phyloP scores from a whole-genome alignment of 2,329 filamentous ascomycete genomes.

The Botrytis hyacinthi region DNA sequence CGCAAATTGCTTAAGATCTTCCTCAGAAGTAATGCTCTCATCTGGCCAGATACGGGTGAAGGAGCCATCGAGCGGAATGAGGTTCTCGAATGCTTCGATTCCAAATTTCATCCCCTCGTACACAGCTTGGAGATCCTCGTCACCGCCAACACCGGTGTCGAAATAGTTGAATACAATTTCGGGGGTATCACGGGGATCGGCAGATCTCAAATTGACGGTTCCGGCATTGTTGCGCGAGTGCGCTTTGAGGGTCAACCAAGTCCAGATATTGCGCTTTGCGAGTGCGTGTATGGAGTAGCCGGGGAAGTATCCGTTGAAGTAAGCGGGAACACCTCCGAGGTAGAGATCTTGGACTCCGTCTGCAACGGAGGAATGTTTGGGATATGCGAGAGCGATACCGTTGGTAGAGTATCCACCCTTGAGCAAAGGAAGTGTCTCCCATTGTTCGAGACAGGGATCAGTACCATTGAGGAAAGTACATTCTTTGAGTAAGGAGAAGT shows the following conservation, averaged over 20 bases:
- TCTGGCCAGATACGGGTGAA: constrained; percentile 47
- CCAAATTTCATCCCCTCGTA: constrained; percentile 24
- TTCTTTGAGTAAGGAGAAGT: constrained; percentile 41
- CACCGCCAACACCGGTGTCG: constrained; percentile 26
- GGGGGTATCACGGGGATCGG: constrained; percentile 63
- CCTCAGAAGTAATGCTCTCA: constrained; percentile 36
- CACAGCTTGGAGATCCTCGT: constrained; percentile 26
- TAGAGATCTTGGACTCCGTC: constrained; percentile 26
- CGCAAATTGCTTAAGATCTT: constrained; percentile 47
- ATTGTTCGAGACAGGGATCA: constrained; percentile 41
- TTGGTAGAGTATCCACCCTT: constrained; percentile 44
- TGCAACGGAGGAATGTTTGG: constrained; percentile 26
- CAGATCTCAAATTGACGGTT: constrained; percentile 57
- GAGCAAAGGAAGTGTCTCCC: constrained; percentile 24
- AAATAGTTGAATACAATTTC: constrained; percentile 63
- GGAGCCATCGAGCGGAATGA: constrained; percentile 41
- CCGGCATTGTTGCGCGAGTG: constrained; percentile 62
- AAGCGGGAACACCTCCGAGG: not conserved
- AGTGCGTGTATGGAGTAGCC: constrained; percentile 45
- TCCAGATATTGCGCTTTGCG: constrained; percentile 35
- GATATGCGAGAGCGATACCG: constrained; percentile 42
- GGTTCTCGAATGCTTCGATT: constrained; percentile 41
- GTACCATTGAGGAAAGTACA: constrained; percentile 39
- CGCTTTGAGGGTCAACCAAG: constrained; percentile 45
- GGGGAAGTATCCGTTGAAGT: constrained; percentile 36